A percentile compares a stretch with the other conserved stretches of the same genome.
phyloP scores from a whole-genome alignment of 2,329 filamentous ascomycete genomes.

The Colletotrichum truncatum region DNA sequence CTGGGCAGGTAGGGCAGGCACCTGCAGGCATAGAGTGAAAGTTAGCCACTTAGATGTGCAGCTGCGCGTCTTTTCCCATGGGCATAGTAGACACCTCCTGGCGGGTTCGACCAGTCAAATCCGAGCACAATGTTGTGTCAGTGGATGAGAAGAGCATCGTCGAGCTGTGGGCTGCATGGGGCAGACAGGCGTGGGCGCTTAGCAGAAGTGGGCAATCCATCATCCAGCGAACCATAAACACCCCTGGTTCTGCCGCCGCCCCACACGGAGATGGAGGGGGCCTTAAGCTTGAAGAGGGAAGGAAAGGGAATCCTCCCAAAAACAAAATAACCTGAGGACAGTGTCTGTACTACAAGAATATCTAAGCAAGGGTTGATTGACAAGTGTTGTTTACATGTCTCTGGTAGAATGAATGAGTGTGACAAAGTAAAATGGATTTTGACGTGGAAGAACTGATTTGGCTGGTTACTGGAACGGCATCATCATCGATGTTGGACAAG shows the following conservation, averaged over 20 bases:
- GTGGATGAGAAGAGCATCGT: slow-evolving; percentile 38
- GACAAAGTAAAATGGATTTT: no score
- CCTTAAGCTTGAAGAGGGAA: neutral
- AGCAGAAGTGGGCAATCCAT: slow-evolving; percentile 54
- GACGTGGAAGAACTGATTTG: no score
- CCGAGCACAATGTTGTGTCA: slow-evolving; percentile 37
- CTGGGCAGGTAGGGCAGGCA: slow-evolving; percentile 15
- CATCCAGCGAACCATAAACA: slow-evolving; percentile 49
- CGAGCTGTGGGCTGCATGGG: slow-evolving; percentile 54
- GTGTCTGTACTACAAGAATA: no score
- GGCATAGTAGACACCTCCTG: slow-evolving; percentile 26
- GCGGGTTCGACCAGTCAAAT: slow-evolving; percentile 41
- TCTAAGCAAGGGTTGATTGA: no score
- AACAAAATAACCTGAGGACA: neutral
- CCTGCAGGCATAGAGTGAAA: slow-evolving; percentile 13
- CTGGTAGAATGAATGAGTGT: no score
- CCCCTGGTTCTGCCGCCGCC: slow-evolving; percentile 40
- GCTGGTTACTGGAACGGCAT: no score
- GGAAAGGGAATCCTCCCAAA: slow-evolving; percentile 8
- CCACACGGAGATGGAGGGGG: slow-evolving; percentile 6
- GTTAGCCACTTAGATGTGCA: slow-evolving; percentile 42
- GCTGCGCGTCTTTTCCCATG: slow-evolving; percentile 46
- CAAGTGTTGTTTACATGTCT: no score
- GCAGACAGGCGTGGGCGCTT: slow-evolving; percentile 66
- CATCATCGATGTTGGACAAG: no score